Base-by-base conservation (phyloP, 2,329 filamentous ascomycete genomes). In the Ascochyta clinopodiicola region DNA sequence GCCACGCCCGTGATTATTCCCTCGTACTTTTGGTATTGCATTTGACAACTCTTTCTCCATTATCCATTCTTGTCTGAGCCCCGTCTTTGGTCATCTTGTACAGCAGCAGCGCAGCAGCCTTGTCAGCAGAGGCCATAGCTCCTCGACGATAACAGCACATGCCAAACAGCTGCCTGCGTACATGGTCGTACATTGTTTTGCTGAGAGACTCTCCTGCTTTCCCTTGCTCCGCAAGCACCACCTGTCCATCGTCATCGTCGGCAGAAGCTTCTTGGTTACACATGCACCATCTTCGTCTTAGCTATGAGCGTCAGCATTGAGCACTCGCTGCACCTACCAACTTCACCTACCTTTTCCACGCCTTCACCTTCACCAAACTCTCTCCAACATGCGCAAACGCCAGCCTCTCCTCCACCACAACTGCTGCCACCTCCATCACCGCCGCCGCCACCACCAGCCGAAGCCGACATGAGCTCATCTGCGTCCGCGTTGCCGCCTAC, bases 291-390 rank as follows among this genome's bases (percentile, higher is more conserved):
- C 43, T 37, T 44, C 24, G 42, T 29, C 51, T 50, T 60, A 70
- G 57, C 66, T 62, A 78, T 78, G 75, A 78, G 75, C 60, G 70
- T 76, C 63, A 73, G 67, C 64, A 65, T 75, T 43, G 74, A 77
- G 57, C 69, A 72, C 43, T 70, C 73, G 49, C 62, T 75, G 44
- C 71, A 75, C 54, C 76, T 77, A 42, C 63, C 72, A 31, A 65
- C 72, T 27, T 68, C 74, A 17, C 70, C 70, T 31, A 59, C 70
- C 43, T 74, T 74, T 56, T 66, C 69, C 37, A 69, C 63, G 37
- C 69, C 70, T 27, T 63, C 69, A 27, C 72, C 66, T 22, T 71
- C 72, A 32, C 70, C 71, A 50, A 68, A 48, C 52, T 64, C 68
- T 46, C 36, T 64, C 12, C 67, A 67, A 21, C 67, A 71, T 57